Evolutionary conservation across 257 asterid genomes (phyloP).

Genomic region (Nicotiana otophora): DNA sequence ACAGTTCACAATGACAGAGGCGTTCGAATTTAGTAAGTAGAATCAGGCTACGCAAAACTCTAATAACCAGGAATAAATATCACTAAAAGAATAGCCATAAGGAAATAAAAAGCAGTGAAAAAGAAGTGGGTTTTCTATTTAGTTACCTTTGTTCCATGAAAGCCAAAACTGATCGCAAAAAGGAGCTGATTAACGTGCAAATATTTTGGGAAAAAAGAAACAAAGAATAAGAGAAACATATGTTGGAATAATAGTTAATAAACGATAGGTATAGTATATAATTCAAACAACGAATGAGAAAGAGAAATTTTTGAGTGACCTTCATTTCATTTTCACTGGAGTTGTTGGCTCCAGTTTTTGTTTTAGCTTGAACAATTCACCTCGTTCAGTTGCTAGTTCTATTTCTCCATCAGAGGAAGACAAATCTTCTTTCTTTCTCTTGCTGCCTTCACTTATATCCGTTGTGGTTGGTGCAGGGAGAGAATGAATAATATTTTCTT

Average conservation of each 20-base stretch:
- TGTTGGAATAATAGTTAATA: too few species aligned
- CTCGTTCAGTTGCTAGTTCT: neutral
- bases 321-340: neutral
- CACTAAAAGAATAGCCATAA: too few species aligned
- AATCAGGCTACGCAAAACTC: too few species aligned
- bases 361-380: neutral
- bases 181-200: neutral
- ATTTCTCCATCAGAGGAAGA: neutral
- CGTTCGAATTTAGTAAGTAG: too few species aligned
- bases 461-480: neutral
- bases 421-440: neutral
- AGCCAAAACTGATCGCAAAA: neutral
- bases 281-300: too few species aligned
- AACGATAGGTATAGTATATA: neutral
- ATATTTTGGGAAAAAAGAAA: too few species aligned
- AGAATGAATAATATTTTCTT: neutral
- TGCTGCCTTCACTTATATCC: neutral
- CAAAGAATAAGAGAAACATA: neutral
- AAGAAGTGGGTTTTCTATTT: too few species aligned
- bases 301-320: neutral
- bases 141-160: neutral
- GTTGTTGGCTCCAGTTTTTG: neutral
- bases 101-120: too few species aligned
- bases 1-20: too few species aligned
- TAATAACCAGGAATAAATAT: too few species aligned